phyloP scores from a whole-genome alignment of 495 filamentous ascomycete genomes.

The Penicillium cinerascens region DNA sequence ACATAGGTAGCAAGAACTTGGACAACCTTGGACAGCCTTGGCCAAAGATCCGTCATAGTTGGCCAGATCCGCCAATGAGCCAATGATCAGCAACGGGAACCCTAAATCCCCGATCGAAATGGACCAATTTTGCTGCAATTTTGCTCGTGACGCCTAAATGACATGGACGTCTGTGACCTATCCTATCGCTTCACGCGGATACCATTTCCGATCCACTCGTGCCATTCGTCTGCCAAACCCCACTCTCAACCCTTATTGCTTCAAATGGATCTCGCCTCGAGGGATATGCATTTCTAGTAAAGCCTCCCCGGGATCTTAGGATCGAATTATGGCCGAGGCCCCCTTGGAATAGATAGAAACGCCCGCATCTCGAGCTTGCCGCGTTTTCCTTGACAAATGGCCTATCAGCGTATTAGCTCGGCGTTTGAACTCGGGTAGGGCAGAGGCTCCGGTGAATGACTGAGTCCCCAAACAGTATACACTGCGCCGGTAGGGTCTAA shows the following conservation, averaged over 20 bases:
- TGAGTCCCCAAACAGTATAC: conserved; percentile 5
- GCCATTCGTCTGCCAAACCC: background rate
- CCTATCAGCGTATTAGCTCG: no score
- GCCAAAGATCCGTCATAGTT: background rate
- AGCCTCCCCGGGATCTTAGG: background rate
- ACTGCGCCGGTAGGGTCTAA: background rate
- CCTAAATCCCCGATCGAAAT: background rate
- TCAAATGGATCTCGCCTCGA: no score
- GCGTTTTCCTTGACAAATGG: background rate
- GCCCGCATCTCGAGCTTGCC: background rate
- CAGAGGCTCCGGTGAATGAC: conserved; percentile 5
- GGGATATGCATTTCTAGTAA: background rate
- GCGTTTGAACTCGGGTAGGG: no score
- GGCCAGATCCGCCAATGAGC: background rate
- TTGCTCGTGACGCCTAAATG: background rate
- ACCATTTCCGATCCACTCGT: background rate
- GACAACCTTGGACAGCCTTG: background rate
- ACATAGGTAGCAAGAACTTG: no score
- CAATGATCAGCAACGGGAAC: background rate
- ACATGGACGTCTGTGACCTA: background rate
- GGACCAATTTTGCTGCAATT: background rate
- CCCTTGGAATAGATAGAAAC: background rate
- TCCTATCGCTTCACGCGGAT: background rate
- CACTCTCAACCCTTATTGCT: background rate
- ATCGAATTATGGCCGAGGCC: background rate